Evolutionary conservation across 306 rosid species (phyloP).

Genomic region (Fagus sylvatica): DNA sequence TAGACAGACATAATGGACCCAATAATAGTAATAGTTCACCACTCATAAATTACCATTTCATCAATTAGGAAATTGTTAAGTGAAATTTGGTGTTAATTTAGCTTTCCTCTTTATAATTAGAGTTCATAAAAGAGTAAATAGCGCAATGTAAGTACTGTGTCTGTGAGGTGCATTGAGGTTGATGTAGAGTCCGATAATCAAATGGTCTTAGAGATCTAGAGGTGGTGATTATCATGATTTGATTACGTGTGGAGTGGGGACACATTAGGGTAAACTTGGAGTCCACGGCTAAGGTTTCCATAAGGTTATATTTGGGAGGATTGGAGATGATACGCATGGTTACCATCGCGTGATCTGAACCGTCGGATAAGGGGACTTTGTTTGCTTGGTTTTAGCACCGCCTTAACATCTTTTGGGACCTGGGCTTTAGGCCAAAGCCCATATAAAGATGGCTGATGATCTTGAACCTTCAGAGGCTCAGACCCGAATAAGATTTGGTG

Average conservation of each 20-base stretch:
- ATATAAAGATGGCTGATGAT: too few species aligned
- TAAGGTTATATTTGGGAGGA: background rate
- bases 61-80: too few species aligned
- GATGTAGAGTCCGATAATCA: background rate
- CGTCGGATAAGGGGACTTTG: background rate
- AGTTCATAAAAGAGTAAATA: background rate
- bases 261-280: too few species aligned
- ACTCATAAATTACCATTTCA: too few species aligned
- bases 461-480: too few species aligned
- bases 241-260: too few species aligned
- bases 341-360: slow-evolving; percentile 2
- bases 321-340: slow-evolving; percentile 4
- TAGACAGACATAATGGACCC: too few species aligned
- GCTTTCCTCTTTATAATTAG: background rate
- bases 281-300: too few species aligned
- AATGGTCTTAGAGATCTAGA: background rate
- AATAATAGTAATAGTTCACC: too few species aligned
- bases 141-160: background rate
- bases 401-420: slow-evolving; percentile 20
- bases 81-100: too few species aligned
- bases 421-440: background rate
- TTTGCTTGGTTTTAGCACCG: background rate
- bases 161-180: slow-evolving; percentile 6
- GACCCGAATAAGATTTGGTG: too few species aligned
- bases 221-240: too few species aligned